Conservation (phyloP, 2,329 filamentous ascomycete genomes). For the Alternaria alternata region DNA sequence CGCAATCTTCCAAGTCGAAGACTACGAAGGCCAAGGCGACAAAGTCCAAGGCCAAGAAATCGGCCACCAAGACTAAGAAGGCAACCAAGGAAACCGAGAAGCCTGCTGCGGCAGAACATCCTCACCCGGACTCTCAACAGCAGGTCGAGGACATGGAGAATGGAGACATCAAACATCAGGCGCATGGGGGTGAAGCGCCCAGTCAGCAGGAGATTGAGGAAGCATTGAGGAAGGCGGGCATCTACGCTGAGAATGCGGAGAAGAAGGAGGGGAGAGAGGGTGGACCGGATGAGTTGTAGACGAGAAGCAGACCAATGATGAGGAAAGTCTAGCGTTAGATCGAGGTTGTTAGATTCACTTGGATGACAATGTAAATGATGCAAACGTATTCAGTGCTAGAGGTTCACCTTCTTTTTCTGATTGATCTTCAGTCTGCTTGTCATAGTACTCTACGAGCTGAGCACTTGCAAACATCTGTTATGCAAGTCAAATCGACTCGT, state of each 20-base stretch:
- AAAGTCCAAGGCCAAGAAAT: constrained; percentile 27
- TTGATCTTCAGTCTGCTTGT: neutral
- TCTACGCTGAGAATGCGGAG: constrained; percentile 39
- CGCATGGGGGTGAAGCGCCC: constrained; percentile 20
- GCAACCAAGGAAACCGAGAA: constrained; percentile 37
- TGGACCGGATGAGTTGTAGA: neutral
- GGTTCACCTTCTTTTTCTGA: neutral
- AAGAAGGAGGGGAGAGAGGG: constrained; percentile 19
- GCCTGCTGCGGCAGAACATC: constrained; percentile 31
- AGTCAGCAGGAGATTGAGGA: constrained; percentile 43
- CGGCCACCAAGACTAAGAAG: constrained; percentile 31
- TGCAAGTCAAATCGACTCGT: neutral
- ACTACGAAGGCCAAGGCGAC: constrained; percentile 35
- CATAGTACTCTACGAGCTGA: neutral
- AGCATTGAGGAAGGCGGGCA: constrained; percentile 42
- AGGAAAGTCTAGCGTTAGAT: neutral
- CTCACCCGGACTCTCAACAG: constrained; percentile 31
- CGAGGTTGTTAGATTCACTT: neutral
- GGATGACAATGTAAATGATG: neutral
- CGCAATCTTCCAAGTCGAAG: constrained; percentile 33
- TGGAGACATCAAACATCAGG: neutral
- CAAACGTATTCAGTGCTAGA: neutral
- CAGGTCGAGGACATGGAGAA: neutral
- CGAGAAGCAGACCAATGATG: constrained; percentile 16
- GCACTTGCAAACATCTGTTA: neutral